A percentile compares a stretch with the other conserved stretches of the same genome.
phyloP scores from a whole-genome alignment of 495 filamentous ascomycete species.

The Penicillium cinerascens region DNA sequence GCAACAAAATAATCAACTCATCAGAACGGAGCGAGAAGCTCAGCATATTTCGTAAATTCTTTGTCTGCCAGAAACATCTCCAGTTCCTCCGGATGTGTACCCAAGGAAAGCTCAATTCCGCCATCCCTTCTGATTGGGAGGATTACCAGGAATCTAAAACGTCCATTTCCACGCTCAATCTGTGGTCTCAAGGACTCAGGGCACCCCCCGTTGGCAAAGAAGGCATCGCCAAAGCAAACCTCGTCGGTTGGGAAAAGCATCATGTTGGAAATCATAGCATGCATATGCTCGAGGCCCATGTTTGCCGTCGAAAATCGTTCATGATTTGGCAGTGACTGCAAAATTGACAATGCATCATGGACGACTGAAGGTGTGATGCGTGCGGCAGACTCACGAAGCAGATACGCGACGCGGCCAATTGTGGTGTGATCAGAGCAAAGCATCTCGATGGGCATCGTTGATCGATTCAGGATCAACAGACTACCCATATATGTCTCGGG shows the following conservation, averaged over 20 bases:
- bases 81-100: conserved; percentile 7
- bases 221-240: conserved; percentile 3
- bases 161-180: conserved; percentile 8
- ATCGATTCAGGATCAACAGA: conserved; percentile 6
- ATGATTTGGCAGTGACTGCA: conserved; percentile 4
- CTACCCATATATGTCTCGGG: conserved; percentile 10
- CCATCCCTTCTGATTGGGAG: conserved; percentile 1
- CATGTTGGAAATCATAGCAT: conserved; percentile 10
- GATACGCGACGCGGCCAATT: conserved; percentile 5
- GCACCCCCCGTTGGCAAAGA: not conserved
- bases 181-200: conserved; percentile 4
- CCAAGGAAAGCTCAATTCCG: conserved; percentile 4
- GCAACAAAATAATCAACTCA: not conserved
- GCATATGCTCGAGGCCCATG: conserved; percentile 8
- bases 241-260: conserved; percentile 5
- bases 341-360: conserved; percentile 4
- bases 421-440: conserved; percentile 5
- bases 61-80: not conserved
- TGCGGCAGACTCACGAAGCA: conserved; percentile 5
- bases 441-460: conserved; percentile 8
- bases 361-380: conserved; percentile 6
- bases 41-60: conserved; percentile 6
- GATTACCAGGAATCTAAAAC: conserved; percentile 5
- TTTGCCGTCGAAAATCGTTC: conserved; percentile 3
- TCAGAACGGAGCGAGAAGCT: not conserved